These are phyloP conservation scores for Dacryopinax spathularia DNA, from an alignment of 768 basidiomycete species.

Conservation along the genomic window DNA sequence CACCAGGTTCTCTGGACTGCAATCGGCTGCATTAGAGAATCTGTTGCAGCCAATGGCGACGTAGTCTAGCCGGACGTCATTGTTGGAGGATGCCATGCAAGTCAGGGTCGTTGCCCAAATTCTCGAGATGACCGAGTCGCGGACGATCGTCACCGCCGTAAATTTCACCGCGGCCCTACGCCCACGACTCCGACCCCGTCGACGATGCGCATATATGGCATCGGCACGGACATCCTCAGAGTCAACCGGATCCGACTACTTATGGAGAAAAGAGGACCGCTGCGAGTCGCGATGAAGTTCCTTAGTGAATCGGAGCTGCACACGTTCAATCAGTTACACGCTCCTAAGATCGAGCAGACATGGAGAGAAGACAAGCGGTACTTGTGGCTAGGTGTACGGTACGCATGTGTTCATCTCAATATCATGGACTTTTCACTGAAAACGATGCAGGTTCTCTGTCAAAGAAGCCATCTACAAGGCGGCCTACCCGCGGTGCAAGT, in stretches of 20 bases:
- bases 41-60: conserved; percentile 24
- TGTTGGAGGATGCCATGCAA: not conserved
- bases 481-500: conserved; percentile 42
- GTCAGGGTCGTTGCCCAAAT: not conserved
- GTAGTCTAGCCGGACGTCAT: not conserved
- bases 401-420: conserved; percentile 13
- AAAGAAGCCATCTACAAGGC: conserved; percentile 87
- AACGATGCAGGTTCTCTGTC: conserved; percentile 20
- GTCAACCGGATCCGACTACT: conserved; percentile 49
- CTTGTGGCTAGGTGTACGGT: conserved; percentile 64
- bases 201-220: conserved; percentile 49
- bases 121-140: not conserved
- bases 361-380: conserved; percentile 10
- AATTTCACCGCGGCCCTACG: conserved; percentile 26
- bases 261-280: conserved; percentile 33
- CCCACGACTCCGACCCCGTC: conserved; percentile 8
- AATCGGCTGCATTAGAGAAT: conserved; percentile 28
- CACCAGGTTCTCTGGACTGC: conserved; percentile 27
- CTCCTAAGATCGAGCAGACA: conserved; percentile 11
- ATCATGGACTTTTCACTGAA: not conserved
- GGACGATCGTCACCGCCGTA: conserved; percentile 19
- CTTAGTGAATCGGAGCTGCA: conserved; percentile 38
- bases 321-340: conserved; percentile 28
- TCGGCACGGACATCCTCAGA: conserved; percentile 63
- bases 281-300: conserved; percentile 44